Conservation (phyloP, 2,329 filamentous ascomycete genomes). For the Apiospora sp. region DNA sequence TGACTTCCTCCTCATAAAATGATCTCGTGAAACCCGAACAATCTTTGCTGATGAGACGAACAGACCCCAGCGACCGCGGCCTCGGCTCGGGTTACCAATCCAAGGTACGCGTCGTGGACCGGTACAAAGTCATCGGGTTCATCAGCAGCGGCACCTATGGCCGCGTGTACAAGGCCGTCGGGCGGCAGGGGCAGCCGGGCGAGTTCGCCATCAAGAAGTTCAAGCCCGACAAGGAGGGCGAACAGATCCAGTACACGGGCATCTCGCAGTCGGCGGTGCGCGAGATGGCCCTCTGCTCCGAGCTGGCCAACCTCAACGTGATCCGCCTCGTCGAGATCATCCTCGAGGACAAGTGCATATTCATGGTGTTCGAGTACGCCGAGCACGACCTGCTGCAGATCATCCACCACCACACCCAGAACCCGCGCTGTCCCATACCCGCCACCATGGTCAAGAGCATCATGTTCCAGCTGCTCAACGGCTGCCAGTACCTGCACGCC, state of each 20-base stretch:
- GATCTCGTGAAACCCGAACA: background rate
- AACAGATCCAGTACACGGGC: constrained; percentile 92
- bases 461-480: constrained; percentile 94
- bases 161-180: constrained; percentile 93
- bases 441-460: constrained; percentile 90
- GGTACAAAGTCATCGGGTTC: constrained; percentile 96
- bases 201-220: constrained; percentile 99
- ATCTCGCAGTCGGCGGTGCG: constrained; percentile 97
- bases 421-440: constrained; percentile 86
- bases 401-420: constrained; percentile 95
- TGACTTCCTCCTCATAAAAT: background rate
- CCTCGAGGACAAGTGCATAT: constrained; percentile 98
- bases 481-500: constrained; percentile 90
- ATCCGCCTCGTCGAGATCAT: constrained; percentile 95
- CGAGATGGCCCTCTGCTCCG: constrained; percentile 96
- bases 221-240: constrained; percentile 98
- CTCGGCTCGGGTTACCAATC: constrained; percentile 61
- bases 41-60: constrained; percentile 18
- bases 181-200: constrained; percentile 74
- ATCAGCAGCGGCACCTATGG: constrained; percentile 99
- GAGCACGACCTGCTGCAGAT: constrained; percentile 98
- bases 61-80: constrained; percentile 63
- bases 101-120: constrained; percentile 89
- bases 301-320: constrained; percentile 87
- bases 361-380: constrained; percentile 99